Evolutionary conservation across 345 rosid species (phyloP), one percentile per base, ranked within the genome.

Genomic region (Acer yangbiense): DNA sequence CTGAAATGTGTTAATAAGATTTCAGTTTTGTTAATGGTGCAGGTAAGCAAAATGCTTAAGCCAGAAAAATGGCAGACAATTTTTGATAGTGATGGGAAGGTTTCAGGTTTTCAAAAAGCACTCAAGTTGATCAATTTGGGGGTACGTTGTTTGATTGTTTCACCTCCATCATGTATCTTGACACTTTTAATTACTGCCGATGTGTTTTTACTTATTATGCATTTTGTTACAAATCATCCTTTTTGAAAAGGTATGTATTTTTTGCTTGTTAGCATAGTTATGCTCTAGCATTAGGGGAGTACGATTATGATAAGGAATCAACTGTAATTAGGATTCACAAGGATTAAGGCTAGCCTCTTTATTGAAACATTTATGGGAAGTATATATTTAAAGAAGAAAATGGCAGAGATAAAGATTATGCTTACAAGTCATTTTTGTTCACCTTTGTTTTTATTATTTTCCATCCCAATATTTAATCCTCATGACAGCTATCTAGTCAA

Each of bases 1-100:
- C 44, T 35, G 20, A 71, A 35, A 29, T 69, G 65, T 76, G 20
- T 57, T 39, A 21, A 65, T 55, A 58, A 73, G 63, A 67, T 55
- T 39, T 68, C 7, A 71, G 20, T 58, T 5, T 74, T 72, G 14
- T 62, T 80, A 41, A 77, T 86, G 85, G 48, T 71, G 74, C 90
- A 92, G 97, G 82, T 89, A 65, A 83, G 85, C 80, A 93, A 85
- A 89, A 90, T 90, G 92, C 98, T 92, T 85, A 93, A 92, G 87
- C 94, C 90, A 17, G 94, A 91, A 72, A 94, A 93, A 86, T 94
- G 97, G 97, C 93, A 87, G 20, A 85, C 92, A 69, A 76, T 76
- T 84, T 94, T 92, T 86, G 96, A 91, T 78, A 73, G 84, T 41
- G 90, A 92, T 48, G 98, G 98, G 78, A 94, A 92, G 86, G 92